Percentiles rank a stretch among this genome's conserved stretches.
Conservation (phyloP, 345 rosid species). For the Orychophragmus violaceus region DNA sequence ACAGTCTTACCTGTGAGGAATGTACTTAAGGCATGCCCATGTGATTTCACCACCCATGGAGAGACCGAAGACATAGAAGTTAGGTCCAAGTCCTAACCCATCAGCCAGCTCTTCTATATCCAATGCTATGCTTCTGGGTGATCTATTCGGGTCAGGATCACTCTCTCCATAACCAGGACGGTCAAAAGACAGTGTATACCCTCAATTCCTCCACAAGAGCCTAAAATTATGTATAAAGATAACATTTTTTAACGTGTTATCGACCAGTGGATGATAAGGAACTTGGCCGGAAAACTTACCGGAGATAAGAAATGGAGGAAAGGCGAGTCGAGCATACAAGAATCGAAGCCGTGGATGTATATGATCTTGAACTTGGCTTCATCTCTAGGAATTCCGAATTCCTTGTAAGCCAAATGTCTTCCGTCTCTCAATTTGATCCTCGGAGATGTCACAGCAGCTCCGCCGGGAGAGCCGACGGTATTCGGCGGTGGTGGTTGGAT, state of each 20-base stretch:
- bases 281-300: conserved; percentile 21
- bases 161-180: not conserved
- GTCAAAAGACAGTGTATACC: not conserved
- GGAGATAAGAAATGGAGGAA: conserved; percentile 21
- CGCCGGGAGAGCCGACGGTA: conserved; percentile 35
- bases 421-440: conserved; percentile 52
- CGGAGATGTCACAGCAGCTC: conserved; percentile 34
- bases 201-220: not conserved
- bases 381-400: conserved; percentile 39
- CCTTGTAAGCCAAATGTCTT: conserved; percentile 51
- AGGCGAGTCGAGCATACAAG: conserved; percentile 32
- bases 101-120: not conserved
- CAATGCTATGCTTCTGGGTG: not conserved
- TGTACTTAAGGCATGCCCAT: not conserved
- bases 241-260: not conserved
- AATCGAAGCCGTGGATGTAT: conserved; percentile 40
- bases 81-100: not conserved
- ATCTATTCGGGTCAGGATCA: not conserved
- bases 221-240: not conserved
- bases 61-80: not conserved
- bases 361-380: conserved; percentile 39
- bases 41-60: not conserved
- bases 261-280: not conserved
- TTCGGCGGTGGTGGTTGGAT: conserved; percentile 41
- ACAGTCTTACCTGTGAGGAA: not conserved